Conservation (phyloP, 2,329 filamentous ascomycete species). For the Ascochyta viciae-villosae region DNA sequence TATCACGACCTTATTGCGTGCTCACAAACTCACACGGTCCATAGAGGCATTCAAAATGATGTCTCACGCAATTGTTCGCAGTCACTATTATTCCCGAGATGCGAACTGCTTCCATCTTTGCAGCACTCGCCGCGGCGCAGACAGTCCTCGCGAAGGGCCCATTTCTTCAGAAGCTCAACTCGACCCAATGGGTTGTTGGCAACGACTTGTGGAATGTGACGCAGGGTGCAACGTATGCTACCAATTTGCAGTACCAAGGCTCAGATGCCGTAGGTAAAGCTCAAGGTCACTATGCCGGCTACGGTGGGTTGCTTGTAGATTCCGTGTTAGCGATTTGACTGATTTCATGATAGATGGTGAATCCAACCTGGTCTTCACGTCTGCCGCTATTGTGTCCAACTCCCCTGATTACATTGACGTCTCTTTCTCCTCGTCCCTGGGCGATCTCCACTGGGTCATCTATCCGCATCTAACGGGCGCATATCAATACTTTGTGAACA, state of each 20-base stretch:
- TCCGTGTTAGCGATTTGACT: neutral
- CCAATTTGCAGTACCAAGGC: conserved; percentile 46
- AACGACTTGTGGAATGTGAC: conserved; percentile 49
- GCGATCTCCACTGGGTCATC: conserved; percentile 59
- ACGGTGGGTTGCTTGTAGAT: conserved; percentile 30
- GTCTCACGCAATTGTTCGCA: neutral
- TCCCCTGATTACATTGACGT: conserved; percentile 53
- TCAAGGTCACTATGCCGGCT: conserved; percentile 48
- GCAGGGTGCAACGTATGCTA: conserved; percentile 37
- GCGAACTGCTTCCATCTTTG: conserved; percentile 3
- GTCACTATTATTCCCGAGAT: neutral
- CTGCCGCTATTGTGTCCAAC: conserved; percentile 43
- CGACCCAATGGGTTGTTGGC: conserved; percentile 37
- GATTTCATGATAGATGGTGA: conserved; percentile 39
- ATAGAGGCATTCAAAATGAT: neutral
- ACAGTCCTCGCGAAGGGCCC: conserved; percentile 17
- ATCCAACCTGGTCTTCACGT: conserved; percentile 53
- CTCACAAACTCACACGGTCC: neutral
- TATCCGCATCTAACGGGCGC: conserved; percentile 54
- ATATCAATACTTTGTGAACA: conserved; percentile 60
- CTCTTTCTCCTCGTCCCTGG: conserved; percentile 51
- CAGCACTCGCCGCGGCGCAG: neutral
- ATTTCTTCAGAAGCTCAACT: conserved; percentile 28
- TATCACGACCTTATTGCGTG: conserved; percentile 12
- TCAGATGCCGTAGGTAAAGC: conserved; percentile 45